Conservation (phyloP, 768 basidiomycete genomes). For the Macrolepiota dolichaula region DNA sequence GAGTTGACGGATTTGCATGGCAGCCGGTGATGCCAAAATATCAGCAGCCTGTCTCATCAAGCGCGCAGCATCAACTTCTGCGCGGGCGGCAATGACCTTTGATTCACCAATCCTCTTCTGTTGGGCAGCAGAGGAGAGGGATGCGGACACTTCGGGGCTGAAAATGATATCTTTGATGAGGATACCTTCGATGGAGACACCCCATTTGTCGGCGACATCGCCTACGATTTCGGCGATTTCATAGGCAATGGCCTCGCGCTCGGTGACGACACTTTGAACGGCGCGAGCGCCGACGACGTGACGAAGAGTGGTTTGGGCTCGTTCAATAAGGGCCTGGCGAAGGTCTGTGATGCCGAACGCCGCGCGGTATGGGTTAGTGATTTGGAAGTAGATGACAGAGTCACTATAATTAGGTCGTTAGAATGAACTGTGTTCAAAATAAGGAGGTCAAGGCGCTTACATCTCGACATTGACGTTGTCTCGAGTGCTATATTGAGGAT, state of each 20-base stretch:
- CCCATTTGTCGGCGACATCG: constrained; percentile 93
- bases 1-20: constrained; percentile 97
- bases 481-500: constrained; percentile 51
- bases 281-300: constrained; percentile 94
- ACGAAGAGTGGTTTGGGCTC: constrained; percentile 92
- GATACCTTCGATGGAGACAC: constrained; percentile 94
- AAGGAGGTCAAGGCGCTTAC: constrained; percentile 41
- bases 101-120: constrained; percentile 96
- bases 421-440: constrained; percentile 3
- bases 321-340: constrained; percentile 78
- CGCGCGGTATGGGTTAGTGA: constrained; percentile 86
- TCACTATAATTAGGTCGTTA: constrained; percentile 46
- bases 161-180: constrained; percentile 96
- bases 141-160: constrained; percentile 84
- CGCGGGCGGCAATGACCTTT: constrained; percentile 94
- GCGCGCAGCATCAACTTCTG: constrained; percentile 92
- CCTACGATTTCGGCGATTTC: constrained; percentile 97
- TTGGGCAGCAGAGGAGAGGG: constrained; percentile 92
- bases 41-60: constrained; percentile 98
- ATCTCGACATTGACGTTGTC: constrained; percentile 97
- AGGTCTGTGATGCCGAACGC: constrained; percentile 93
- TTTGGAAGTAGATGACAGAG: constrained; percentile 92
- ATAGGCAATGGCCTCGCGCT: constrained; percentile 93
- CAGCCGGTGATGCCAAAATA: constrained; percentile 90
- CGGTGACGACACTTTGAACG: constrained; percentile 94